phyloP scores from a whole-genome alignment of 2,329 filamentous ascomycete genomes.

The Emmonsiellopsis sp. region DNA sequence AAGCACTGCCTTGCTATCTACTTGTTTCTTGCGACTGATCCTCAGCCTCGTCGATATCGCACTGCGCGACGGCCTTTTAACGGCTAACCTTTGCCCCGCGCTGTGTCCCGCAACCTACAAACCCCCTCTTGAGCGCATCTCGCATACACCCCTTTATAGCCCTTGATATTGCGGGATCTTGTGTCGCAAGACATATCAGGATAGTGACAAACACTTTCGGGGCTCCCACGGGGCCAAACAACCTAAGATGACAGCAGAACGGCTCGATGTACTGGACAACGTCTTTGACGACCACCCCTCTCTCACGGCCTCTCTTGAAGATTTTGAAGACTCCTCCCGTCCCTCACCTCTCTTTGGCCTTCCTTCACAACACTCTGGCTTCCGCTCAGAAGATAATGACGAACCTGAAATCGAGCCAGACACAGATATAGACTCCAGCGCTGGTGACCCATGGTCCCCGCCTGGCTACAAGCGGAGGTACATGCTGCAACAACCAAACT shows the following conservation, averaged over 20 bases:
- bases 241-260: constrained; percentile 9
- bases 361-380: constrained; percentile 55
- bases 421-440: constrained; percentile 34
- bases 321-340: constrained; percentile 45
- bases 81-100: neutral
- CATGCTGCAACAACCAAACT: constrained; percentile 17
- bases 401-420: constrained; percentile 34
- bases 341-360: constrained; percentile 46
- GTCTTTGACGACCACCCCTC: constrained; percentile 51
- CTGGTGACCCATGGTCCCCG: constrained; percentile 51
- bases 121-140: neutral
- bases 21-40: too few species aligned
- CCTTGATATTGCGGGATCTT: neutral
- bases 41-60: neutral
- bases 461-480: constrained; percentile 48
- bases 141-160: neutral
- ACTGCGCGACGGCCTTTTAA: neutral
- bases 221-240: neutral
- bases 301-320: constrained; percentile 51
- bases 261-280: constrained; percentile 36
- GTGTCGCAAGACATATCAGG: neutral
- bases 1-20: too few species aligned
- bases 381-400: constrained; percentile 47
- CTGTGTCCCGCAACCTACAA: neutral
- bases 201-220: neutral